Conservation (phyloP, 1,139 yeast genomes). For the Lodderomyces orthopsilosis region DNA sequence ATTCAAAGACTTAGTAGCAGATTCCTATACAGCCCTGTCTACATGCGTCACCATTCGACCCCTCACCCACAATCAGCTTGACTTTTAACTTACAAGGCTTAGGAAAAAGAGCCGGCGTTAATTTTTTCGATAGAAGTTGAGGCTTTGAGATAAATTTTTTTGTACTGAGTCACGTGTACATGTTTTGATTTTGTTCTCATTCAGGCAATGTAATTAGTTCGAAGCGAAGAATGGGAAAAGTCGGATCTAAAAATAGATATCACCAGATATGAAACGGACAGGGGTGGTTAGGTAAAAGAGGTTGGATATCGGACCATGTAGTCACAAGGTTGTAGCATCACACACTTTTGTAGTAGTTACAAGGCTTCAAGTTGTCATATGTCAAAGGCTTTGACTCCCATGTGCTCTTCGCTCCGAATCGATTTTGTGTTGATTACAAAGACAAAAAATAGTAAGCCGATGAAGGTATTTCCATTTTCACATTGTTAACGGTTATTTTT, state of each 20-base stretch:
- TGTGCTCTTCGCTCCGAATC: background rate
- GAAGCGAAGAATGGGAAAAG: background rate
- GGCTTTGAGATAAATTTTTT: no score
- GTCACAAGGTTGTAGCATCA: no score
- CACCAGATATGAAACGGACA: no score
- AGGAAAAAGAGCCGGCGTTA: background rate
- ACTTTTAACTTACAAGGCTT: background rate
- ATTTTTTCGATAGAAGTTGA: no score
- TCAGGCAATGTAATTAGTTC: background rate
- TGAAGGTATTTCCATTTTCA: background rate
- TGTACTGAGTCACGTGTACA: background rate
- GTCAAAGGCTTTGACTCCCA: background rate
- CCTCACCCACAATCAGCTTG: background rate
- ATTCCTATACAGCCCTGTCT: background rate
- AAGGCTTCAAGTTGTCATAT: no score
- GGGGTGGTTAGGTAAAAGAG: no score
- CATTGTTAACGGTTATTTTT: background rate
- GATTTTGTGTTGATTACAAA: background rate
- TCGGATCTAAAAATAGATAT: conserved; percentile 1
- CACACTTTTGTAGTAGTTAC: no score
- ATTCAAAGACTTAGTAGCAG: background rate
- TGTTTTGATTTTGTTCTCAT: background rate
- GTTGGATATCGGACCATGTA: no score
- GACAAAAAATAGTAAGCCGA: background rate
- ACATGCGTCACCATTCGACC: background rate